These are phyloP conservation scores for Saccharomycopsis microspora DNA, from an alignment of 805 yeast species.

Conservation along the genomic window DNA sequence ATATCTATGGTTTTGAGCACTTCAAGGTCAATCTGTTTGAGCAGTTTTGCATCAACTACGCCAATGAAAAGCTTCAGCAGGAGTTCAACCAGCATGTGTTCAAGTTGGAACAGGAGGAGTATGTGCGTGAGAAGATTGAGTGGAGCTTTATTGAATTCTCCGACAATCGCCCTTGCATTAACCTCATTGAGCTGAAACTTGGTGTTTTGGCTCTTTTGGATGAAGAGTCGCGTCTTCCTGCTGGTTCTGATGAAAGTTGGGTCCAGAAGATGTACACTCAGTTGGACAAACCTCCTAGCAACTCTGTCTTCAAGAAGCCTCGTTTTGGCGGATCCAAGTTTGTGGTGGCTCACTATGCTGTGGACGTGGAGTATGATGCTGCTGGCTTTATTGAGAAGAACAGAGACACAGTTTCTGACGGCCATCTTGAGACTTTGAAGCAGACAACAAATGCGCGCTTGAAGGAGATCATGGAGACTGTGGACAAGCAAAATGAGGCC, in stretches of 20 bases:
- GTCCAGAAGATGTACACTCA: conserved; percentile 80
- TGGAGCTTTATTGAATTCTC: conserved; percentile 95
- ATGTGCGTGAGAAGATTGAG: conserved; percentile 81
- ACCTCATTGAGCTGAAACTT: conserved; percentile 76
- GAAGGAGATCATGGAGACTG: conserved; percentile 48
- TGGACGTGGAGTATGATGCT: conserved; percentile 82
- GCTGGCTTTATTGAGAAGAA: conserved; percentile 96
- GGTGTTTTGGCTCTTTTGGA: conserved; percentile 85
- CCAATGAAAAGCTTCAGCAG: conserved; percentile 94
- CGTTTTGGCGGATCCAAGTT: conserved; percentile 89
- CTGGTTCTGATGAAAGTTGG: conserved; percentile 91
- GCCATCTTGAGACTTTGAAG: conserved; percentile 77
- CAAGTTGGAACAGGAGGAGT: conserved; percentile 94
- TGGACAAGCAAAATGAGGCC: conserved; percentile 46
- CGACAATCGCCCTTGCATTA: conserved; percentile 95
- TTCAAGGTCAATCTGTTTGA: conserved; percentile 90
- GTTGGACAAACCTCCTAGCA: conserved; percentile 66
- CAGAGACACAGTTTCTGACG: conserved; percentile 95
- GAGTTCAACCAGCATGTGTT: conserved; percentile 96
- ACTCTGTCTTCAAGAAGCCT: conserved; percentile 78
- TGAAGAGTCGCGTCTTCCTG: conserved; percentile 90
- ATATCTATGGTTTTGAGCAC: conserved; percentile 96
- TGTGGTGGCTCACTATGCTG: conserved; percentile 86
- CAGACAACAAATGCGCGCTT: conserved; percentile 58
- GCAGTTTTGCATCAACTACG: conserved; percentile 94